Evolutionary conservation across 345 rosid species (phyloP).

Genomic region (Hirschfeldia incana): DNA sequence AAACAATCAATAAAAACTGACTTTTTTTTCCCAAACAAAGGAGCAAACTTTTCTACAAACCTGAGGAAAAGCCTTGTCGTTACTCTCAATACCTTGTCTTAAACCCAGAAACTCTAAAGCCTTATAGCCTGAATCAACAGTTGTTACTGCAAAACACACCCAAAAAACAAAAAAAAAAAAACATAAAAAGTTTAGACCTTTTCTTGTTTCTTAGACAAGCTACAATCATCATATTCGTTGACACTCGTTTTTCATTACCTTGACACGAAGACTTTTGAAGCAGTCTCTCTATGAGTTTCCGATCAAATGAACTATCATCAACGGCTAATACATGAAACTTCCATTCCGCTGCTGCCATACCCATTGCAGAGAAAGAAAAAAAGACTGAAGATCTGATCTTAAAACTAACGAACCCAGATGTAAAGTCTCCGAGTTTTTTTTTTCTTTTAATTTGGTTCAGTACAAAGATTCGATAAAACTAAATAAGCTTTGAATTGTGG

Average conservation of each 20-base stretch:
- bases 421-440: slow-evolving; percentile 26
- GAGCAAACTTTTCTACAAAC: neutral
- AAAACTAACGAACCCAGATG: slow-evolving; percentile 17
- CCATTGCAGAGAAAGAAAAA: slow-evolving; percentile 46
- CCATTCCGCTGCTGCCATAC: slow-evolving; percentile 55
- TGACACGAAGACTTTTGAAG: slow-evolving; percentile 92
- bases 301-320: slow-evolving; percentile 80
- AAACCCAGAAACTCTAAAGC: slow-evolving; percentile 85
- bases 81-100: slow-evolving; percentile 19
- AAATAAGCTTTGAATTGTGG: slow-evolving; percentile 51
- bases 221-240: neutral
- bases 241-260: slow-evolving; percentile 42
- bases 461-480: neutral
- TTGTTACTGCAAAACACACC: slow-evolving; percentile 55
- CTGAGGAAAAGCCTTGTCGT: slow-evolving; percentile 41
- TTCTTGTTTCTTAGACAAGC: neutral
- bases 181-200: slow-evolving; percentile 23
- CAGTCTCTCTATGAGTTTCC: slow-evolving; percentile 84
- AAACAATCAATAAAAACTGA: neutral
- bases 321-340: slow-evolving; percentile 93
- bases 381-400: slow-evolving; percentile 6
- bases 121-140: slow-evolving; percentile 85
- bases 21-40: neutral
- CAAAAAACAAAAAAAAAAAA: neutral
- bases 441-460: too few relatives aligned